Conservation (phyloP, 139 green algal species). For the Tetradesmus lagerheimii region DNA sequence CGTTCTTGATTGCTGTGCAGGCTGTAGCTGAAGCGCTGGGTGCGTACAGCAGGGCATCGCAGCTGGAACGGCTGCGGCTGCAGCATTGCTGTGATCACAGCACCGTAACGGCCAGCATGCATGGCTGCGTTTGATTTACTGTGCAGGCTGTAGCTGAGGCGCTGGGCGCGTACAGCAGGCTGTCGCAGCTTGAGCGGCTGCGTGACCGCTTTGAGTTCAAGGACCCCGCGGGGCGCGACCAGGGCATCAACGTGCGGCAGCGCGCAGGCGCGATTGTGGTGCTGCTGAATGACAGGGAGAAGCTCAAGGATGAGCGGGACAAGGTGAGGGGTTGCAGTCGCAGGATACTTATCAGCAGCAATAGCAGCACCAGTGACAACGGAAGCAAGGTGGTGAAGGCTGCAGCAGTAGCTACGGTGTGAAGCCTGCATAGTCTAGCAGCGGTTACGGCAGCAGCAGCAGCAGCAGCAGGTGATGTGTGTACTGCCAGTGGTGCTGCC, state of each 20-base stretch:
- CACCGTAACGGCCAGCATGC: too few species aligned
- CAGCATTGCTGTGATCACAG: too few species aligned
- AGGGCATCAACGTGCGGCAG: slow-evolving; percentile 91
- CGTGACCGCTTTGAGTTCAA: slow-evolving; percentile 90
- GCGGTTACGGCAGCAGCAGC: too few species aligned
- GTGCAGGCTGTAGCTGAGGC: slow-evolving; percentile 35
- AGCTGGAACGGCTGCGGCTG: slow-evolving; percentile 81
- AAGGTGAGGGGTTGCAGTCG: slow-evolving; percentile 66
- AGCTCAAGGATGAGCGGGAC: slow-evolving; percentile 73
- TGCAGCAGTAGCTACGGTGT: too few species aligned
- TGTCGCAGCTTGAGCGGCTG: slow-evolving; percentile 74
- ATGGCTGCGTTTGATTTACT: too few species aligned
- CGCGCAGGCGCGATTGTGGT: slow-evolving; percentile 80
- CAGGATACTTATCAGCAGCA: background rate
- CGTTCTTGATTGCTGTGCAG: background rate
- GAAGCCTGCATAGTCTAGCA: too few species aligned
- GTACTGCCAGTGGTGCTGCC: too few species aligned
- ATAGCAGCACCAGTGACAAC: background rate
- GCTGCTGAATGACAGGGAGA: slow-evolving; percentile 74
- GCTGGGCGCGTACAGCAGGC: slow-evolving; percentile 45
- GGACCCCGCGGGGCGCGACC: slow-evolving; percentile 67
- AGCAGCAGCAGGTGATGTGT: too few species aligned
- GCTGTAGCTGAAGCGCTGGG: background rate
- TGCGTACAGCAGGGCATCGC: slow-evolving; percentile 53
- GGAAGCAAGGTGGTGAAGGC: too few species aligned